Conservation (phyloP, 495 filamentous ascomycete species). For the Podospora pseudocomata region DNA sequence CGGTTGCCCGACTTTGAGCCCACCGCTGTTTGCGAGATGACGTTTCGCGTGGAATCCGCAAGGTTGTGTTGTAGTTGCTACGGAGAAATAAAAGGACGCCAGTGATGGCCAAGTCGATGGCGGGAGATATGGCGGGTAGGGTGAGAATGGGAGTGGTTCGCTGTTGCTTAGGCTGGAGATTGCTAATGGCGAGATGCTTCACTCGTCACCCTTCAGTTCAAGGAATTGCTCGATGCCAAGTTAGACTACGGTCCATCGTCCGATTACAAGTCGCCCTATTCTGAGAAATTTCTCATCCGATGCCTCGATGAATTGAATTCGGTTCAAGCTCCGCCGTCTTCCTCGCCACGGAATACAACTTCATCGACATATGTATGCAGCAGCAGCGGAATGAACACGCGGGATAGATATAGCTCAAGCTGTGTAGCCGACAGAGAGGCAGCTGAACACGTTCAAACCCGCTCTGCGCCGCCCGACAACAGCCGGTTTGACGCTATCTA, state of each 20-base stretch:
- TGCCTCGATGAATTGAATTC: not conserved
- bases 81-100: not conserved
- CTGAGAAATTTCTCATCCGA: not conserved
- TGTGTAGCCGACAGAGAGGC: not conserved
- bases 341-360: not conserved
- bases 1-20: not conserved
- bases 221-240: not conserved
- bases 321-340: not conserved
- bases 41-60: not conserved
- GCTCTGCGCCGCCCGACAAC: constrained; percentile 8
- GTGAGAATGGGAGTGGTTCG: not conserved
- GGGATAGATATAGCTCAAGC: not conserved
- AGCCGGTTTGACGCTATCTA: not conserved
- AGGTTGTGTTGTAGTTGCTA: not conserved
- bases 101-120: not conserved
- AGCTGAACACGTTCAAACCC: not conserved
- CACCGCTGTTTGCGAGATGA: not conserved
- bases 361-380: not conserved
- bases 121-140: not conserved
- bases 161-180: not conserved
- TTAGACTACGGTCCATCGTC: not conserved
- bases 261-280: not conserved
- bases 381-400: not conserved
- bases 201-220: not conserved
- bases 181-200: not conserved